phyloP scores from a whole-genome alignment of 768 basidiomycete species.

The Leucosporidium creatinivorum region DNA sequence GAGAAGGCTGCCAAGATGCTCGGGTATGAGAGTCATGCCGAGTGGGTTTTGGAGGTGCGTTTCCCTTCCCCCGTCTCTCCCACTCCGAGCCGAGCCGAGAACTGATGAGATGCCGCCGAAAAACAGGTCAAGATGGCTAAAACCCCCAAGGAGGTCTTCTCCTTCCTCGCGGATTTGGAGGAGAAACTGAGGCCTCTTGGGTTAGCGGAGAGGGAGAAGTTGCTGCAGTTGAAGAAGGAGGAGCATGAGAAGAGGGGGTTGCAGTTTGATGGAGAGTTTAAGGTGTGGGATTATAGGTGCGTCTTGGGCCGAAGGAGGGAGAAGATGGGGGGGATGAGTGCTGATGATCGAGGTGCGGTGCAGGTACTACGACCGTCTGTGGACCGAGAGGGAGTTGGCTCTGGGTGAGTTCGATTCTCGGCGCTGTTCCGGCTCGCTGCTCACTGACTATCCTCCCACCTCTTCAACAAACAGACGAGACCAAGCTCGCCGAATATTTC shows the following conservation, averaged over 20 bases:
- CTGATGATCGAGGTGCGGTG: not conserved
- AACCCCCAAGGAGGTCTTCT: slow-evolving; percentile 54
- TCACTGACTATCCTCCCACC: not conserved
- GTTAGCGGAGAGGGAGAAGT: slow-evolving; percentile 56
- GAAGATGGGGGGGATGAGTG: not conserved
- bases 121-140: slow-evolving; percentile 46
- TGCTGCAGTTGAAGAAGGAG: slow-evolving; percentile 66
- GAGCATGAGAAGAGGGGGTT: slow-evolving; percentile 58
- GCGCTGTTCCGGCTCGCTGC: not conserved
- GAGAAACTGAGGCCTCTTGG: slow-evolving; percentile 66
- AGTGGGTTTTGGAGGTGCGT: slow-evolving; percentile 61
- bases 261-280: slow-evolving; percentile 65
- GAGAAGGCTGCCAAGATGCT: slow-evolving; percentile 61
- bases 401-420: slow-evolving; percentile 40
- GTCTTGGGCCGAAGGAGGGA: not conserved
- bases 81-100: too few species aligned
- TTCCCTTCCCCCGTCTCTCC: not conserved
- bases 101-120: slow-evolving; percentile 20
- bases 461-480: slow-evolving; percentile 50
- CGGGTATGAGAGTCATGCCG: slow-evolving; percentile 72
- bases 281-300: slow-evolving; percentile 78
- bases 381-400: slow-evolving; percentile 57
- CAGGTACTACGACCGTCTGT: slow-evolving; percentile 50
- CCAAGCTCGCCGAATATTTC: slow-evolving; percentile 79
- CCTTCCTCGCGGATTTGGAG: slow-evolving; percentile 71